Evolutionary conservation across 495 filamentous ascomycete genomes (phyloP).

Genomic region (Penicillium fimorum): DNA sequence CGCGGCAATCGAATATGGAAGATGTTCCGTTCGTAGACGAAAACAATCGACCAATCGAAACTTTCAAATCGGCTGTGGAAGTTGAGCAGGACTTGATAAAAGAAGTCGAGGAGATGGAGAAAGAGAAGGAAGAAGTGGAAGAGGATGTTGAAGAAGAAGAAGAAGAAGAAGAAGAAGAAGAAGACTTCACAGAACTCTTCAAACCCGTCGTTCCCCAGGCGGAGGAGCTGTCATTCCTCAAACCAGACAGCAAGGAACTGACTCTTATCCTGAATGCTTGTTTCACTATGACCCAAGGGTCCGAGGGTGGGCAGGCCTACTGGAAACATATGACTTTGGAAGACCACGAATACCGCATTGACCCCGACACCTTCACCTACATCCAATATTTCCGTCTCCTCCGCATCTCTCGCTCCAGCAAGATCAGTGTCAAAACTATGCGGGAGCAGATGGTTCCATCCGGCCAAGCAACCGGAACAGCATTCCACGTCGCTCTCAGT

Average conservation of each 20-base stretch:
- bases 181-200: slow-evolving; percentile 39
- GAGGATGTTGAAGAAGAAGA: slow-evolving; percentile 22
- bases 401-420: slow-evolving; percentile 59
- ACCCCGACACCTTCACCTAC: slow-evolving; percentile 69
- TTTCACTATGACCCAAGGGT: slow-evolving; percentile 30
- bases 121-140: slow-evolving; percentile 16
- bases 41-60: slow-evolving; percentile 14
- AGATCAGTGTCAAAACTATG: slow-evolving; percentile 53
- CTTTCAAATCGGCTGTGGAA: background rate
- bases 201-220: slow-evolving; percentile 27
- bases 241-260: slow-evolving; percentile 65
- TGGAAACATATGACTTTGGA: slow-evolving; percentile 67
- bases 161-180: slow-evolving; percentile 24
- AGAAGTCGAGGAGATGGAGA: slow-evolving; percentile 10
- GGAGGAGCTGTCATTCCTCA: slow-evolving; percentile 26
- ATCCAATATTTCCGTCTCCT: slow-evolving; percentile 65
- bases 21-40: slow-evolving; percentile 39
- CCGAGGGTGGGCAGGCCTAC: slow-evolving; percentile 55
- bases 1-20: slow-evolving; percentile 6
- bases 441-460: slow-evolving; percentile 41
- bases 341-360: slow-evolving; percentile 43
- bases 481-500: slow-evolving; percentile 69
- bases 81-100: slow-evolving; percentile 4
- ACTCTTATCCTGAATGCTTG: slow-evolving; percentile 66
- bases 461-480: slow-evolving; percentile 41